Percentiles rank a stretch among this genome's conserved stretches.
These are phyloP conservation scores for Boletales sp. DNA, from an alignment of 768 basidiomycete species.

Conservation along the genomic window DNA sequence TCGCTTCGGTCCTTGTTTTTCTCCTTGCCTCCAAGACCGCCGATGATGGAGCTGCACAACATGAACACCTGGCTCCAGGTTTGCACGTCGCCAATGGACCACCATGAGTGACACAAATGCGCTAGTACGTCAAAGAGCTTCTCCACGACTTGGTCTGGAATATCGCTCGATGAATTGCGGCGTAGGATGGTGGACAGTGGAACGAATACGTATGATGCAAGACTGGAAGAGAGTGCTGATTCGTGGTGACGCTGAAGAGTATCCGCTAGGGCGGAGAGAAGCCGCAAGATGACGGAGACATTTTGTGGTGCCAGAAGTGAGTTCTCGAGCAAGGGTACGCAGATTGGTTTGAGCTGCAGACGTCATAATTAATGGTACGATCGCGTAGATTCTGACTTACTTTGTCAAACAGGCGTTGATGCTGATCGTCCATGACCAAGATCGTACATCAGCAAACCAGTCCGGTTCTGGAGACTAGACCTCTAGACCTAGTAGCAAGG, in stretches of 20 bases:
- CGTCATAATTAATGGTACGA: not conserved
- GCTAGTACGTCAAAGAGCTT: conserved; percentile 58
- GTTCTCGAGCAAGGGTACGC: conserved; percentile 76
- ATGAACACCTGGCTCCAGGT: conserved; percentile 87
- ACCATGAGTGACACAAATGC: conserved; percentile 69
- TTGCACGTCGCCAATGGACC: conserved; percentile 73
- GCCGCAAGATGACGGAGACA: conserved; percentile 42
- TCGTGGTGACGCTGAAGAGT: conserved; percentile 43
- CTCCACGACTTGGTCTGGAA: conserved; percentile 81
- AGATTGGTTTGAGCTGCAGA: conserved; percentile 58
- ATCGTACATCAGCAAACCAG: too few relatives aligned
- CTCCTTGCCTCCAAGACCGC: conserved; percentile 63
- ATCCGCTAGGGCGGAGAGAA: conserved; percentile 53
- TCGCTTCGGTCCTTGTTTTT: conserved; percentile 70
- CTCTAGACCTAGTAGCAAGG: too few relatives aligned
- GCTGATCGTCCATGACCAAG: conserved; percentile 14
- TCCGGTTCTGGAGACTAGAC: too few relatives aligned
- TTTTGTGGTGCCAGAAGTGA: conserved; percentile 59
- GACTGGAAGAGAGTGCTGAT: conserved; percentile 46
- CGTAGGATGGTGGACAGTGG: conserved; percentile 84
- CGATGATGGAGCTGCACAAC: conserved; percentile 62
- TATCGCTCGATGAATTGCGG: conserved; percentile 61
- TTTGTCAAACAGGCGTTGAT: conserved; percentile 35
- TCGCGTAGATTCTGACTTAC: conserved; percentile 21
- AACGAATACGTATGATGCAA: conserved; percentile 84